Conservation (phyloP, 257 asterid species). For the Solanum stenotomum region DNA sequence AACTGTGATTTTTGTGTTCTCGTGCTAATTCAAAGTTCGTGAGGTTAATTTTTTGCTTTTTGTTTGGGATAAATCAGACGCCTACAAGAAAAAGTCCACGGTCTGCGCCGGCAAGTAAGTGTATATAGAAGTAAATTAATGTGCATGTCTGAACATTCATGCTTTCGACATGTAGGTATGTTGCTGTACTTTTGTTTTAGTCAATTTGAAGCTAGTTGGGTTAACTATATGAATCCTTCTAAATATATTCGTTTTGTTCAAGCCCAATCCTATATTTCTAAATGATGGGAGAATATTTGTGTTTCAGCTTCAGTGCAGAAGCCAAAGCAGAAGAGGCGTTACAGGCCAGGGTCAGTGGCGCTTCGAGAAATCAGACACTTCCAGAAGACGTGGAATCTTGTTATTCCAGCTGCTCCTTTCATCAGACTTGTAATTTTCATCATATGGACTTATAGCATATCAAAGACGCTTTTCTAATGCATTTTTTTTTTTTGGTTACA, state of each 20-base stretch:
- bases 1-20: background rate
- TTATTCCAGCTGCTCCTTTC: slow-evolving; percentile 88
- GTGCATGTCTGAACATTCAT: slow-evolving; percentile 3
- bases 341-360: slow-evolving; percentile 67
- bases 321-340: slow-evolving; percentile 23
- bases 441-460: background rate
- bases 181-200: background rate
- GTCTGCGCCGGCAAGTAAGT: slow-evolving; percentile 19
- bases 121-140: background rate
- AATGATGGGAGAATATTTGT: slow-evolving; percentile 8
- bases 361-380: slow-evolving; percentile 75
- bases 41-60: background rate
- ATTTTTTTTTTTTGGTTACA: background rate
- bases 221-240: background rate
- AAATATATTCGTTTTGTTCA: background rate
- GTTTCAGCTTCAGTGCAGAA: slow-evolving; percentile 5
- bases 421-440: slow-evolving; percentile 43
- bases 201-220: background rate
- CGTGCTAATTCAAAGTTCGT: background rate
- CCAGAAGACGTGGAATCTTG: slow-evolving; percentile 53
- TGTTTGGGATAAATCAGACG: slow-evolving; percentile 18
- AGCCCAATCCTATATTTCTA: background rate
- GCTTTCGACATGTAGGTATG: background rate
- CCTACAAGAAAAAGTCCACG: slow-evolving; percentile 23
- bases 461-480: background rate